Evolutionary conservation across 352 stramenopile genomes (phyloP), one percentile per base, ranked within the genome.

Genomic region (Phytophthora podocarpi): DNA sequence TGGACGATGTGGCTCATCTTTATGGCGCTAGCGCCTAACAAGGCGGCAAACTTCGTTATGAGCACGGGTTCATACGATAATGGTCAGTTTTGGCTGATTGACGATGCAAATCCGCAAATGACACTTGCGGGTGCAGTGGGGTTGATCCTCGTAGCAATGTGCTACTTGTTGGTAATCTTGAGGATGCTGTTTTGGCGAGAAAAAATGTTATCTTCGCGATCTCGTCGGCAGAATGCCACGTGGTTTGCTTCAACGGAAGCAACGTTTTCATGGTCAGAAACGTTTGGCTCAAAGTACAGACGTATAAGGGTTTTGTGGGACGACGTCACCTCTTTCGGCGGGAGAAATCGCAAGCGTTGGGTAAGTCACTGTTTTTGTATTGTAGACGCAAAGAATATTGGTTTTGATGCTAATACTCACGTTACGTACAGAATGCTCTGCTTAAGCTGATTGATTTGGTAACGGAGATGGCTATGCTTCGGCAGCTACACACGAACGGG

Each of bases 341-440:
- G 66, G 0, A 52, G 30, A 24, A 60, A 71, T 21, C 61, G 66
- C n/a, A 74, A 74, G 21, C 30, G 41, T 16, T 74, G 50, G 66
- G 60, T 68, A 55, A n/a, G n/a, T n/a, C n/a, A n/a, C n/a, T 18
- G 52, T 21, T 4, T 35, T 21, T 18, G 9, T 23, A 34, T 10
- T 32, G n/a, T n/a, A n/a, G n/a, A n/a, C n/a, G n/a, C n/a, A n/a
- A n/a, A n/a, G n/a, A n/a, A n/a, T n/a, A n/a, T n/a, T n/a, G n/a
- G n/a, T 26, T 36, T 27, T 23, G 13, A 24, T 27, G 9, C 15
- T 41, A 1, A 16, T 32, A 5, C 21, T 8, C 15, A 20, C 20
- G 4, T 23, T 18, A 20, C 3, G 8, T 49, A 18, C 28, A 75
- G 67, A 75, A 75, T 37, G 54, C 57, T 5, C 47, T 40, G n/a